phyloP scores from a whole-genome alignment of 805 yeast species.

The Teunomyces aglyptinius region DNA sequence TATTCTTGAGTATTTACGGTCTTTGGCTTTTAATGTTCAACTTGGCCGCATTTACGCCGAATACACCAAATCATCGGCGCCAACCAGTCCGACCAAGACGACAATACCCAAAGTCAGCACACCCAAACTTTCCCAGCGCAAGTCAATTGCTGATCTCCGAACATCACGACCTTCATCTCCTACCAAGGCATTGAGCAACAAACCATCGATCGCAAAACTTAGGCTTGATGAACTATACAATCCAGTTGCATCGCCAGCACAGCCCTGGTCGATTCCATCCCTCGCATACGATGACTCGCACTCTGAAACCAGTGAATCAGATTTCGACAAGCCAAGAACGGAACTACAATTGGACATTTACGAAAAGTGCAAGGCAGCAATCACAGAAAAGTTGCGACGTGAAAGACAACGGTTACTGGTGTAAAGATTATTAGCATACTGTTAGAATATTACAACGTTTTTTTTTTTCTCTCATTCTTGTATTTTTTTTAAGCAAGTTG shows the following conservation, averaged over 20 bases:
- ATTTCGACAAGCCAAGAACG: not conserved
- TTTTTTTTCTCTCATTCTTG: not conserved
- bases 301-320: conserved; percentile 5
- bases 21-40: conserved; percentile 60
- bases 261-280: conserved; percentile 7
- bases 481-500: not conserved
- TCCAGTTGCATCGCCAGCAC: conserved; percentile 21
- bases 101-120: not conserved
- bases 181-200: conserved; percentile 10
- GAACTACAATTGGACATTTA: conserved; percentile 18
- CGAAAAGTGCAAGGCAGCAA: conserved; percentile 29
- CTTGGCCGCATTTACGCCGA: conserved; percentile 58
- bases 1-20: conserved; percentile 47
- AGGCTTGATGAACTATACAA: conserved; percentile 23
- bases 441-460: not conserved
- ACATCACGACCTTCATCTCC: conserved; percentile 12
- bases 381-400: conserved; percentile 19
- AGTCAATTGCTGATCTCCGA: conserved; percentile 7
- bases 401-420: conserved; percentile 11
- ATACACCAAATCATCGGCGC: conserved; percentile 14
- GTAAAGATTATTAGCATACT: not conserved
- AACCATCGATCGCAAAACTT: conserved; percentile 25
- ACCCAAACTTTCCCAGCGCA: conserved; percentile 6
- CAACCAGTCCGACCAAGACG: conserved; percentile 5
- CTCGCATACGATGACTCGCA: conserved; percentile 2